Evolutionary conservation across 108 stramenopile genomes (phyloP), one percentile per base, ranked within the genome.

Genomic region (Bacterosira constricta): DNA sequence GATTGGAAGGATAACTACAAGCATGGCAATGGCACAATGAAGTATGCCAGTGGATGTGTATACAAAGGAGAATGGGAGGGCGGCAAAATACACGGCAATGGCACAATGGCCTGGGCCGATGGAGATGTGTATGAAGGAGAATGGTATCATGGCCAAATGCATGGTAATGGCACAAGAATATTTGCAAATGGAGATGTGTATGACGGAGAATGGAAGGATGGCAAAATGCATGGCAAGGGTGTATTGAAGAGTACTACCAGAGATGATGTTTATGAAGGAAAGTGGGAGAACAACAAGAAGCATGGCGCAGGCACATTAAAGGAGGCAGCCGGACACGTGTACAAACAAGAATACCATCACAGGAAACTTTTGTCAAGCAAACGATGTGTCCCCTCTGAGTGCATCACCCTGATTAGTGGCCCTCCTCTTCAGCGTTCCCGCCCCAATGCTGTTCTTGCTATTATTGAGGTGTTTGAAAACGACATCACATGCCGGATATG

Each of bases 171-270:
- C 3, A 66, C 31, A 11, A 38, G n/a, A n/a, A n/a, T n/a, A n/a
- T n/a, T 76, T 23, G 66, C 73, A 25, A 60, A 68, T 31, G 78
- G 78, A 9, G 68, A 69, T 42, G 73, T 55, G 34, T 80, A 80
- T 45, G 69, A 50, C 2, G 80, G 80, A 18, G 58, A 71, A 38
- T 83, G 75, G 75, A 54, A 36, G 54, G 36, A 61, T 42, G 68
- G 69, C 49, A 80, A 80, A 66, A 59, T 73, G 26, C 36, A 81
- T 35, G 82, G 82, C 11, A 26, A 72, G 47, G 82, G 82, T 23
- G 81, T 37, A 18, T 35, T 56, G 41, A 71, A 38, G 27, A 75
- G 42, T 29, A 35, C 71, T 6, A 70, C 60, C 23, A 47, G 36
- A 9, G 47, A 36, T n/a, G 15, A 46, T 66, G 10, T 66, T 50